These are phyloP conservation scores for Trichosporon coremiiforme DNA, from an alignment of 1,284 basidiomycete species.

Conservation along the genomic window DNA sequence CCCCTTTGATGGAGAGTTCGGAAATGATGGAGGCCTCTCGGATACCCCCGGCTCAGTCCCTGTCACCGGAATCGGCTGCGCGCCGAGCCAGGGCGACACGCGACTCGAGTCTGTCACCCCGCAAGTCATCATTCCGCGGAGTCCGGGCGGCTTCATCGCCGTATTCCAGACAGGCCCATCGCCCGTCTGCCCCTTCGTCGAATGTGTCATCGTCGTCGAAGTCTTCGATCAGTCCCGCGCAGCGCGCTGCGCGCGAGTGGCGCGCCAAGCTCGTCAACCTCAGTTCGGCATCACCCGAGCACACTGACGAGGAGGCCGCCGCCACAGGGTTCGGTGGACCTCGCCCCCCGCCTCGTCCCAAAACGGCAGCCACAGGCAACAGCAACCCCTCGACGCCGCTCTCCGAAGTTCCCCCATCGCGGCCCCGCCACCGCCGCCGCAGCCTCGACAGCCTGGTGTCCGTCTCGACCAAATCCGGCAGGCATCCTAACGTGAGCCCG, in stretches of 20 bases:
- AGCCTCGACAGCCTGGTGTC: constrained; percentile 3
- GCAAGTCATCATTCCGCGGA: constrained; percentile 11
- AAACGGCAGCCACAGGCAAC: background rate
- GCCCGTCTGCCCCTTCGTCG: constrained; percentile 1
- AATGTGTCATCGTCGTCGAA: constrained; percentile 10
- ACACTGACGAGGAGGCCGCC: background rate
- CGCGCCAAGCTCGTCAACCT: constrained; percentile 15
- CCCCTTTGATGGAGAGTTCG: constrained; percentile 6
- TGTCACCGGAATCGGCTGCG: constrained; percentile 2
- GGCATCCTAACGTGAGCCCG: constrained; percentile 1
- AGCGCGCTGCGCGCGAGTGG: constrained; percentile 10
- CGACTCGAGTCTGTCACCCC: constrained; percentile 1
- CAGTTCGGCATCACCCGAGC: constrained; percentile 8
- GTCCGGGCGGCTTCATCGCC: constrained; percentile 9
- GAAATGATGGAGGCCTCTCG: background rate
- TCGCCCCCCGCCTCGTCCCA: constrained; percentile 16
- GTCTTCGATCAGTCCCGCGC: constrained; percentile 6
- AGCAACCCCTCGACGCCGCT: constrained; percentile 13
- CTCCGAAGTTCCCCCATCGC: constrained; percentile 3
- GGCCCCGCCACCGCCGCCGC: constrained; percentile 10
- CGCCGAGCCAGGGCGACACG: background rate
- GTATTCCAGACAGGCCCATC: constrained; percentile 12
- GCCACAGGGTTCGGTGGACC: constrained; percentile 15
- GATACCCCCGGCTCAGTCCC: background rate
- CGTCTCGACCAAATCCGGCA: constrained; percentile 6